These are phyloP conservation scores for Solanum megistacrolobum DNA, from an alignment of 257 asterid genomes.

Conservation along the genomic window DNA sequence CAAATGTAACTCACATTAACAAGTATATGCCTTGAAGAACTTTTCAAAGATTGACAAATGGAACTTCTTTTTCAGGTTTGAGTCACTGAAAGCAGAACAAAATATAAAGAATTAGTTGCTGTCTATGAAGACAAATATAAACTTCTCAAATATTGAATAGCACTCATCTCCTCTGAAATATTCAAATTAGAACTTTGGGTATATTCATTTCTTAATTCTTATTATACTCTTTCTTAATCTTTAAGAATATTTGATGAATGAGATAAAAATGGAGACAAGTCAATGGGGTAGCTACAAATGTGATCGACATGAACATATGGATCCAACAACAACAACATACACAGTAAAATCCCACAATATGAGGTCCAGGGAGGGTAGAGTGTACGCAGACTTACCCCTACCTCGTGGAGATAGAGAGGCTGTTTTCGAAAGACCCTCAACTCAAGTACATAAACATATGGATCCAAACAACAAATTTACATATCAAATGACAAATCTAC, in stretches of 20 bases:
- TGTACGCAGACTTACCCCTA: no score
- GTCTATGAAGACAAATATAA: constrained; percentile 12
- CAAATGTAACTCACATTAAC: constrained; percentile 12
- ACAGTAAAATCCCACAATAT: neutral
- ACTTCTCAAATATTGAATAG: neutral
- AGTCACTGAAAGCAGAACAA: constrained; percentile 8
- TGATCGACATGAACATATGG: neutral
- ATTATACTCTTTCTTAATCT: neutral
- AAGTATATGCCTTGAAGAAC: constrained; percentile 8
- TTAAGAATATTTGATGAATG: neutral
- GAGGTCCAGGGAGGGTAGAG: neutral
- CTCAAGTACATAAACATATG: neutral
- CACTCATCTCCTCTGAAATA: constrained; percentile 6
- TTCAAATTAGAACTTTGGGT: constrained; percentile 2
- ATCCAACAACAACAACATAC: neutral
- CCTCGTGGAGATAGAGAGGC: no score
- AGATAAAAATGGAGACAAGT: neutral
- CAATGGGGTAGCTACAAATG: neutral
- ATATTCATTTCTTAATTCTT: neutral
- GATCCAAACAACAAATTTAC: neutral
- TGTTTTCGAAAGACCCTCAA: neutral
- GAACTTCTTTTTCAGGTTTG: neutral
- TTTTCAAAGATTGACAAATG: constrained; percentile 4
- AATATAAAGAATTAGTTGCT: constrained; percentile 25
- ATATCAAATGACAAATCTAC: neutral